Conservation (phyloP, 352 stramenopile genomes). For the Globisporangium yorkense region DNA sequence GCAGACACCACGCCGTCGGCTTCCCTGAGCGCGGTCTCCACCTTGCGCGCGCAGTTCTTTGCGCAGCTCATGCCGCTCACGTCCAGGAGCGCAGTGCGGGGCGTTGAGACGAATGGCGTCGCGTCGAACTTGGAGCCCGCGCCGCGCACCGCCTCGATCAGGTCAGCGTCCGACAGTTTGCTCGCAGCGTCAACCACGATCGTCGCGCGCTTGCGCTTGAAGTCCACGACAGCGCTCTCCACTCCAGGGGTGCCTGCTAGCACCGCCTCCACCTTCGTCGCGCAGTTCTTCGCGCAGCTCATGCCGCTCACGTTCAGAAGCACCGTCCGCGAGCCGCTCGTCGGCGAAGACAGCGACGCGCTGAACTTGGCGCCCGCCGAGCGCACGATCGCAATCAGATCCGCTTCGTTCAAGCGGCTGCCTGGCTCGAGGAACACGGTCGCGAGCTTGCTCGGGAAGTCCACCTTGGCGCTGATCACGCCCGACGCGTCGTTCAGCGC, state of each 20-base stretch:
- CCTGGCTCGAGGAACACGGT: constrained; percentile 71
- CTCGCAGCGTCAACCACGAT: constrained; percentile 52
- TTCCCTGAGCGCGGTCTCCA: constrained; percentile 54
- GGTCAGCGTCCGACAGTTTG: constrained; percentile 36
- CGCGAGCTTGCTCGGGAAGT: constrained; percentile 69
- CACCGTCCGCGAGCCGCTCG: constrained; percentile 37
- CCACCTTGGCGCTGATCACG: constrained; percentile 75
- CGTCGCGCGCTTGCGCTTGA: constrained; percentile 50
- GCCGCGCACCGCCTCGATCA: constrained; percentile 48
- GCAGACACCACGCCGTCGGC: constrained; percentile 58
- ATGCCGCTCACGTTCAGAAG: constrained; percentile 63
- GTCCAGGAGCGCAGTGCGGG: constrained; percentile 40
- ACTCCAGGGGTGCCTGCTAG: constrained; percentile 45
- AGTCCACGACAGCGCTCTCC: constrained; percentile 59
- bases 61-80: constrained; percentile 65
- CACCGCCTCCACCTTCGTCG: constrained; percentile 59
- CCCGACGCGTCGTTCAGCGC: constrained; percentile 51
- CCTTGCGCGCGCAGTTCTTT: constrained; percentile 64
- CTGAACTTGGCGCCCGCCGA: constrained; percentile 56
- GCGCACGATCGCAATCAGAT: constrained; percentile 62
- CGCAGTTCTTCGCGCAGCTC: constrained; percentile 80
- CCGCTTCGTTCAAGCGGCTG: constrained; percentile 52
- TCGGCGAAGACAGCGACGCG: constrained; percentile 37
- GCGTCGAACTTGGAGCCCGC: constrained; percentile 63
- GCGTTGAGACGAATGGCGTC: constrained; percentile 24